Base-by-base conservation (phyloP, 2,329 filamentous ascomycete species). In the Diplodia scrobiculata region DNA sequence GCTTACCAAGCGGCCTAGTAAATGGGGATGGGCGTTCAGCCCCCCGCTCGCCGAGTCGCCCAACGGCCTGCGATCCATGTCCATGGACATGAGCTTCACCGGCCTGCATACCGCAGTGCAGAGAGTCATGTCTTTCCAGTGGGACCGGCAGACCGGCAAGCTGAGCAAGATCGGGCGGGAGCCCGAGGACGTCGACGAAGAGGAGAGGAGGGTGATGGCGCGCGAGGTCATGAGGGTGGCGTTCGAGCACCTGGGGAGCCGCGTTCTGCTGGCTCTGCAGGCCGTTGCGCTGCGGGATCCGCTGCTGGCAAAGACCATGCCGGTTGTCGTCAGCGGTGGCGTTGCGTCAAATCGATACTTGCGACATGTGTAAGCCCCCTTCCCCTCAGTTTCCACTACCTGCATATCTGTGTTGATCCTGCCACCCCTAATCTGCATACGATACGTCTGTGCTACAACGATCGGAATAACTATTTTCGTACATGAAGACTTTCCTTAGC, bases 291-390 rank as follows among this genome's bases (percentile, higher is more conserved):
- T 48, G 45, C 29, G 38, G 14, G 50, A 66, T 36, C 45, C 51
- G 32, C 55, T 32, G 19, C 47, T 88, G 7, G 77, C 79, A 9
- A 89, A 58, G 47, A 51, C 29, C 38, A 58, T 65, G 41, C 29
- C 89, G 0, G 80, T 98, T 4, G 91, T 98, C 10, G 84, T 98
- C 3, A 90, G 92, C 47, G 95, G 95, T 34, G 95, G 95, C 27
- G 95, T 99, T 6, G 95, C 94, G 7, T 89, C 91, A 62, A 98
- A 97, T 77, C 78, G 79, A 60, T 97, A 90, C 75, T 81, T 99
- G 50, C 85, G 88, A 75, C 84, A 88, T 71, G 84, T 98, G 63
- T 74, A 69, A 67, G 73, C 55, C 19, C 21, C 2, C 11, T 27
- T 14, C 38, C 38, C 38, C 21, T 41, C 48, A 50, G 48, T 25